Evolutionary conservation across 345 rosid genomes (phyloP), one percentile per base, ranked within the genome.

Genomic region (Hibiscus trionum): DNA sequence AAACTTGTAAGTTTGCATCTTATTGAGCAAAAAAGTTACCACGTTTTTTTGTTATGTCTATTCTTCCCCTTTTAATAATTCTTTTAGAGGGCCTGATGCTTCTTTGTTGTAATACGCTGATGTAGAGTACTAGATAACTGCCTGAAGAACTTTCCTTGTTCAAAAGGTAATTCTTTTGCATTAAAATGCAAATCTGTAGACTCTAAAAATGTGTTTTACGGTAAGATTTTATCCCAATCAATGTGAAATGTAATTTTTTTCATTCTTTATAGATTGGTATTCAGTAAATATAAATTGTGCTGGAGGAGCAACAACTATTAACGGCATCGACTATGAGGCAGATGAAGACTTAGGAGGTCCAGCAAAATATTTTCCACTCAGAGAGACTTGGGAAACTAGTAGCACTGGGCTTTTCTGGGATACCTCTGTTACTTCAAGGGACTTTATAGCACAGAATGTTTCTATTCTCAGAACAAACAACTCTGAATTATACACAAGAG

Each of bases 331-430:
- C 7, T 85, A 83, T 33, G 75, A 75, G 16, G 87, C 80, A 10
- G 91, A 85, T 75, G 33, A 29, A 59, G 71, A 71, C 10, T 24
- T 53, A 14, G 81, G 78, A 57, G 84, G 87, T 42, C 64, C 80
- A 55, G 79, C 83, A 78, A 77, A 65, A 69, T 82, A 80, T 42
- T 0, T 71, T 72, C 76, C 61, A 24, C 17, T 69, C 46, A 5
- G 35, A 57, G 65, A 19, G 12, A 57, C 73, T 27, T 87, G 91
- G 91, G 88, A 81, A 73, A 75, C 83, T 7, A 85, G 88, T 69
- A 85, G 84, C 78, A 84, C 87, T 0, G 91, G 91, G 16, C 74
- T 76, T 77, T 87, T 80, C 79, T 68, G 82, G 91, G 91, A 80
- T 46, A 80, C 76, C 31, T 1, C 56, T 0, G 74, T 65, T 61